Conservation (phyloP, 2,329 filamentous ascomycete genomes). For the Colletotrichum zoysiae region DNA sequence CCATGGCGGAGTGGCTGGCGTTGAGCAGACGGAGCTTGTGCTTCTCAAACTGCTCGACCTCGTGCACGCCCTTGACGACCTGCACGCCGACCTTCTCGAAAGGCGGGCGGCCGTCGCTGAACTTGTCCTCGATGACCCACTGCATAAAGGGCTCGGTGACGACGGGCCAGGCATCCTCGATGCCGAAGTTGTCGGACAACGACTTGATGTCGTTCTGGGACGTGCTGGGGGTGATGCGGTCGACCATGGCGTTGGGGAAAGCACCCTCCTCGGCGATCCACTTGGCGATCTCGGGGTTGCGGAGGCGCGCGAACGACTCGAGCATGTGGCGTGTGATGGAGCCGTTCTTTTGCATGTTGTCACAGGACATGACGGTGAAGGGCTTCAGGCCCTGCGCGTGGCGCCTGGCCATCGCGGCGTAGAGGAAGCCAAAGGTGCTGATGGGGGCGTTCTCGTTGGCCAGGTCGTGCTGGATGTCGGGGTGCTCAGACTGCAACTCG, state of each 20-base stretch:
- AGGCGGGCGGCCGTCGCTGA: slow-evolving; percentile 62
- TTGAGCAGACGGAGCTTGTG: slow-evolving; percentile 69
- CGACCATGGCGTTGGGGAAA: slow-evolving; percentile 69
- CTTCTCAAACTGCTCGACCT: slow-evolving; percentile 67
- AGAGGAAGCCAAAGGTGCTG: slow-evolving; percentile 66
- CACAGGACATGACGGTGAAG: slow-evolving; percentile 67
- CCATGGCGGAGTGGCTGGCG: slow-evolving; percentile 64
- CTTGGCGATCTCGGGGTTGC: slow-evolving; percentile 60
- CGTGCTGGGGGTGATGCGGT: slow-evolving; percentile 67
- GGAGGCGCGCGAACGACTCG: slow-evolving; percentile 60
- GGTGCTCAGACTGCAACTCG: slow-evolving; percentile 60
- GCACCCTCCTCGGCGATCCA: slow-evolving; percentile 62
- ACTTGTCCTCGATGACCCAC: slow-evolving; percentile 67
- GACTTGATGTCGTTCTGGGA: slow-evolving; percentile 57
- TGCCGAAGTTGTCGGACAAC: slow-evolving; percentile 59
- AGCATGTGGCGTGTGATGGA: slow-evolving; percentile 66
- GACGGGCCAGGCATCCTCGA: slow-evolving; percentile 65
- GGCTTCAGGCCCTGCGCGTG: slow-evolving; percentile 60
- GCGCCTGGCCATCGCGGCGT: slow-evolving; percentile 62
- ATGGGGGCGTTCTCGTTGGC: slow-evolving; percentile 57
- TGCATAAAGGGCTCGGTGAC: slow-evolving; percentile 69
- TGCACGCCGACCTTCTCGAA: slow-evolving; percentile 67
- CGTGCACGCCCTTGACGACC: slow-evolving; percentile 63
- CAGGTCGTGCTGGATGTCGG: slow-evolving; percentile 63
- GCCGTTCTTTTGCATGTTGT: slow-evolving; percentile 70